These are phyloP conservation scores for Gelatoporia subvermispora DNA, from an alignment of 768 basidiomycete genomes.

Conservation along the genomic window DNA sequence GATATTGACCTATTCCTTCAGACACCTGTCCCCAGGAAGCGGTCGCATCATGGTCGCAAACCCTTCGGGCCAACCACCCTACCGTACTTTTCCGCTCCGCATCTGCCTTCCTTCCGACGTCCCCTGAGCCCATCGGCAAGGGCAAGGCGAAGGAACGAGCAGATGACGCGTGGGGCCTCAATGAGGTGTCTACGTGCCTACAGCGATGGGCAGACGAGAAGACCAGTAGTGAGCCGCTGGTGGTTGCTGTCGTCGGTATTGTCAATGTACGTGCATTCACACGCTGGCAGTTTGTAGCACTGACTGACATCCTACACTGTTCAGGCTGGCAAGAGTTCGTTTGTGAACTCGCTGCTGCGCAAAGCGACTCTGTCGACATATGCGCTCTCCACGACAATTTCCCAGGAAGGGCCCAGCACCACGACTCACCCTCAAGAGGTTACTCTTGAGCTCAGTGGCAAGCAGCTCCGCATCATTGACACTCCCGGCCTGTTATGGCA, in stretches of 20 bases:
- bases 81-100: slow-evolving; percentile 73
- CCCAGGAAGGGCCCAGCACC: slow-evolving; percentile 64
- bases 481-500: slow-evolving; percentile 80
- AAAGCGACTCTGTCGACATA: slow-evolving; percentile 54
- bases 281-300: not conserved
- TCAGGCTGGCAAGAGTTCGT: slow-evolving; percentile 78
- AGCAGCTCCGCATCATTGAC: slow-evolving; percentile 67
- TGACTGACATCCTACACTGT: slow-evolving; percentile 3
- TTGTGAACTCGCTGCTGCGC: slow-evolving; percentile 73
- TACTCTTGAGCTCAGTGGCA: slow-evolving; percentile 40
- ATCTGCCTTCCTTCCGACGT: slow-evolving; percentile 54
- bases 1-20: slow-evolving; percentile 23
- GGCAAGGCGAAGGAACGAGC: slow-evolving; percentile 42
- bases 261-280: slow-evolving; percentile 56
- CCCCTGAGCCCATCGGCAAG: slow-evolving; percentile 27
- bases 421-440: slow-evolving; percentile 65
- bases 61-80: slow-evolving; percentile 55
- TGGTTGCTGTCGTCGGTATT: slow-evolving; percentile 78
- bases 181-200: slow-evolving; percentile 46
- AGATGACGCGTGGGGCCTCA: slow-evolving; percentile 61
- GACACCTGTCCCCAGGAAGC: slow-evolving; percentile 80
- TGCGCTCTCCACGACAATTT: slow-evolving; percentile 36
- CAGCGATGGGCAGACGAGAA: slow-evolving; percentile 43
- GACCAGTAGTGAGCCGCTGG: slow-evolving; percentile 43
- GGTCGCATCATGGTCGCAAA: slow-evolving; percentile 59